Percentiles rank a stretch among this genome's conserved stretches.
Conservation (phyloP, 441 rosid species). For the Pelargonium australe region DNA sequence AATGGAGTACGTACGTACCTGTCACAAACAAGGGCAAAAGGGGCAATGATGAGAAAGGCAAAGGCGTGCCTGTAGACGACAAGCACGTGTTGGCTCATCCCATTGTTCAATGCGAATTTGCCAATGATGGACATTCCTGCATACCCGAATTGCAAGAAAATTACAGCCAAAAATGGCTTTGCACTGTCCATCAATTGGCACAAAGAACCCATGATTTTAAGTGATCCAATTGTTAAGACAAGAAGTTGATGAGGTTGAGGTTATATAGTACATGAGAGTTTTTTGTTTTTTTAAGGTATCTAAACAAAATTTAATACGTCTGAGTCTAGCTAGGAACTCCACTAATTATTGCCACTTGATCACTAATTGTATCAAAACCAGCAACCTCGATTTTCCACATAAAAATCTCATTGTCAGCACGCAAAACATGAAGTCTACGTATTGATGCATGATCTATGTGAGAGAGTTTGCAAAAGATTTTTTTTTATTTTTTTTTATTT, state of each 20-base stretch:
- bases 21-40: conserved; percentile 49
- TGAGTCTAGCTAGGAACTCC: too few relatives aligned
- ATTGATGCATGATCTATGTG: too few relatives aligned
- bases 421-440: too few relatives aligned
- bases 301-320: too few relatives aligned
- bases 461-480: too few relatives aligned
- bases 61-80: conserved; percentile 45
- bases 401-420: too few relatives aligned
- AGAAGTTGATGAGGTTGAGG: too few relatives aligned
- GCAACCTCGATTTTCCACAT: not conserved
- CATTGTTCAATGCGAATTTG: conserved; percentile 43
- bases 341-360: not conserved
- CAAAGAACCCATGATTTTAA: conserved; percentile 20
- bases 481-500: too few relatives aligned
- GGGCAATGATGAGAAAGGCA: conserved; percentile 45
- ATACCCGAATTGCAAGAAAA: conserved; percentile 45
- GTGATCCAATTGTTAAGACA: too few relatives aligned
- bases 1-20: conserved; percentile 32
- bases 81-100: conserved; percentile 53
- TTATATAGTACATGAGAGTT: too few relatives aligned
- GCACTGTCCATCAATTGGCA: conserved; percentile 2
- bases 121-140: conserved; percentile 45
- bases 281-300: too few relatives aligned
- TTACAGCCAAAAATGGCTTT: conserved; percentile 43
- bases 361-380: not conserved